Percentiles rank a stretch among this genome's conserved stretches.
Evolutionary conservation across 1,139 yeast species (phyloP).

Genomic region (Yamadazyma dushanensis): DNA sequence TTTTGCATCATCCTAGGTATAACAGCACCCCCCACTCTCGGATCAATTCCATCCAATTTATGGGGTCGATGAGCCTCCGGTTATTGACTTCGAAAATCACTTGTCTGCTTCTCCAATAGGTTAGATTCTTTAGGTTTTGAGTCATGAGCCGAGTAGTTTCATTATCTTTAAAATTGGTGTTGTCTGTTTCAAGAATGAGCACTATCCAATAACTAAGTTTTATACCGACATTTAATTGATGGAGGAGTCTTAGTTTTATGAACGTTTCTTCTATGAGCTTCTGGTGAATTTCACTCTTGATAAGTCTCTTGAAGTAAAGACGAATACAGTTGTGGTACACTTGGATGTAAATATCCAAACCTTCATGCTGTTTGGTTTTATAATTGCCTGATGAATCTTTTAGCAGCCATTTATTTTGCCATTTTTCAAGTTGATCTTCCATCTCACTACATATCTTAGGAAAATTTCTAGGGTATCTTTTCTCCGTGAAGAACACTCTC

Average conservation of each 20-base stretch:
- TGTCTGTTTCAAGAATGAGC: slow-evolving; percentile 6
- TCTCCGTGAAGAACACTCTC: slow-evolving; percentile 44
- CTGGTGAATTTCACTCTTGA: slow-evolving; percentile 40
- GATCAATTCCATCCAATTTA: slow-evolving; percentile 53
- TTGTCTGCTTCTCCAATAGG: slow-evolving; percentile 58
- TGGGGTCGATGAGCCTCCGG: slow-evolving; percentile 42
- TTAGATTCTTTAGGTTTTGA: slow-evolving; percentile 19
- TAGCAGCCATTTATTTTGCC: slow-evolving; percentile 52
- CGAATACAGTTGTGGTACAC: slow-evolving; percentile 46
- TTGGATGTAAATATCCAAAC: slow-evolving; percentile 34
- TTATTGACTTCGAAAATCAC: slow-evolving; percentile 54
- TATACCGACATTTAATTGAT: background rate
- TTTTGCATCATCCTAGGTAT: slow-evolving; percentile 28
- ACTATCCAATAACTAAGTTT: slow-evolving; percentile 5
- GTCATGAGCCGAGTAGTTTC: background rate
- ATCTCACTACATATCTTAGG: slow-evolving; percentile 56
- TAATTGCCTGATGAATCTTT: too few relatives aligned
- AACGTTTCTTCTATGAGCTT: slow-evolving; percentile 7
- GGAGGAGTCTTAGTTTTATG: background rate
- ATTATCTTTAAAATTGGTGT: slow-evolving; percentile 5
- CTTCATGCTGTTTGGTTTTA: slow-evolving; percentile 36
- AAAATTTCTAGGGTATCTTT: slow-evolving; percentile 53
- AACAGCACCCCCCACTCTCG: slow-evolving; percentile 54
- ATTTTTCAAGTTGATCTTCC: slow-evolving; percentile 48
- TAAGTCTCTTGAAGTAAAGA: slow-evolving; percentile 45